phyloP scores from a whole-genome alignment of 2,329 filamentous ascomycete species.

The Chaetomium olivaceum region DNA sequence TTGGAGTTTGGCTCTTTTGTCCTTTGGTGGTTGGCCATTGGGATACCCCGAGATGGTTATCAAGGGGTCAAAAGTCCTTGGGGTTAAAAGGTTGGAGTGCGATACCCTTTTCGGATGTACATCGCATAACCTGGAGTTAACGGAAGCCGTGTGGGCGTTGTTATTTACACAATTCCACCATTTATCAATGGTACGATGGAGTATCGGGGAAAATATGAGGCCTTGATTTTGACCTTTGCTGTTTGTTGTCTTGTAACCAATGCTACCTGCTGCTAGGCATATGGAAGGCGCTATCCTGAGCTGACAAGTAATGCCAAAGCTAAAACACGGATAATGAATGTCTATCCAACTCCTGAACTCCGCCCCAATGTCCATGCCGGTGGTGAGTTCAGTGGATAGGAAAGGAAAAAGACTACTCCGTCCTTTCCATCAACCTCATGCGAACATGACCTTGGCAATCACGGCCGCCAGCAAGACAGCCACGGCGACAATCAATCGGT shows the following conservation, averaged over 20 bases:
- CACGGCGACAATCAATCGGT: slow-evolving; percentile 75
- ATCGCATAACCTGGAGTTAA: slow-evolving; percentile 6
- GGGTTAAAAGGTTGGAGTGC: slow-evolving; percentile 7
- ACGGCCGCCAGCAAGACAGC: slow-evolving; percentile 70
- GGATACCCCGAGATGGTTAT: neutral
- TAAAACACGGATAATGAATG: neutral
- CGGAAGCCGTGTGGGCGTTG: neutral
- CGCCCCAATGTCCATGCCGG: neutral
- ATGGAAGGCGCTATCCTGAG: neutral
- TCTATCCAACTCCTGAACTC: slow-evolving; percentile 8
- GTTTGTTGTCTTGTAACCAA: neutral
- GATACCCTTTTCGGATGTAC: slow-evolving; percentile 7
- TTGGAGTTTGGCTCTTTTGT: neutral
- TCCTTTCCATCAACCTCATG: slow-evolving; percentile 14
- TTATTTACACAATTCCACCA: neutral
- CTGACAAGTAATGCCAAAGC: neutral
- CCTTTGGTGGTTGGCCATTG: neutral
- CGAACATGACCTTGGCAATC: slow-evolving; percentile 58
- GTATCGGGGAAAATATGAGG: neutral
- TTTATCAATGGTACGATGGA: neutral
- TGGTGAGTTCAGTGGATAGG: neutral
- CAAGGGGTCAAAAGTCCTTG: neutral
- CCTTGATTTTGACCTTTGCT: neutral
- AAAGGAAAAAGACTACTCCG: neutral
- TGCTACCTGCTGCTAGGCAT: neutral